Percentiles rank a stretch among this genome's conserved stretches.
These are phyloP conservation scores for Candida mesenterica DNA, from an alignment of 1,139 yeast species.

Conservation along the genomic window DNA sequence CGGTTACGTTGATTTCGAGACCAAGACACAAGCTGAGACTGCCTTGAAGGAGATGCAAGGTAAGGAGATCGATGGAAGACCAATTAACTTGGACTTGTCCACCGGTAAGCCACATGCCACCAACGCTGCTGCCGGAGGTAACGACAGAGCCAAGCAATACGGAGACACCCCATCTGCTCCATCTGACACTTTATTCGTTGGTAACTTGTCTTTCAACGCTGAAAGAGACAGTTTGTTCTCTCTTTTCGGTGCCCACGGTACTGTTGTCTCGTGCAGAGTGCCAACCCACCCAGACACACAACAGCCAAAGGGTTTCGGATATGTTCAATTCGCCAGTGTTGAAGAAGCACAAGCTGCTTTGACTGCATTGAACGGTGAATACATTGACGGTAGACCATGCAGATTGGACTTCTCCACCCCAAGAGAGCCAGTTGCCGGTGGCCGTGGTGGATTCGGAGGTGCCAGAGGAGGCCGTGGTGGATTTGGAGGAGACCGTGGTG, in stretches of 20 bases:
- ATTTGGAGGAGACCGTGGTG: conserved; percentile 33
- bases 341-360: conserved; percentile 92
- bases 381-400: conserved; percentile 88
- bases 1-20: conserved; percentile 94
- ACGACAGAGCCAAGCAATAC: conserved; percentile 79
- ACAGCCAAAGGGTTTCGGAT: conserved; percentile 98
- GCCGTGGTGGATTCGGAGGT: conserved; percentile 26
- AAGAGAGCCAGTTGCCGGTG: conserved; percentile 45
- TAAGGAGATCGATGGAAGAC: conserved; percentile 94
- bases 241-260: conserved; percentile 74
- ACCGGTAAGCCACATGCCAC: conserved; percentile 70
- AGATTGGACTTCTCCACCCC: conserved; percentile 96
- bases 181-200: conserved; percentile 92
- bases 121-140: conserved; percentile 35
- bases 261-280: conserved; percentile 82
- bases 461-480: conserved; percentile 44
- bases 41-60: conserved; percentile 90
- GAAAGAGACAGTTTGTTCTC: conserved; percentile 74
- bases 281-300: conserved; percentile 99
- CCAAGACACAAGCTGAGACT: conserved; percentile 74
- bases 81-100: conserved; percentile 90
- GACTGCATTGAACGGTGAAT: conserved; percentile 84
- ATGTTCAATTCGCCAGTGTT: conserved; percentile 81
- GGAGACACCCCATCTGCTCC: conserved; percentile 92
- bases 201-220: conserved; percentile 90